Conservation (phyloP, 352 stramenopile species). For the Pythium myriotylum region DNA sequence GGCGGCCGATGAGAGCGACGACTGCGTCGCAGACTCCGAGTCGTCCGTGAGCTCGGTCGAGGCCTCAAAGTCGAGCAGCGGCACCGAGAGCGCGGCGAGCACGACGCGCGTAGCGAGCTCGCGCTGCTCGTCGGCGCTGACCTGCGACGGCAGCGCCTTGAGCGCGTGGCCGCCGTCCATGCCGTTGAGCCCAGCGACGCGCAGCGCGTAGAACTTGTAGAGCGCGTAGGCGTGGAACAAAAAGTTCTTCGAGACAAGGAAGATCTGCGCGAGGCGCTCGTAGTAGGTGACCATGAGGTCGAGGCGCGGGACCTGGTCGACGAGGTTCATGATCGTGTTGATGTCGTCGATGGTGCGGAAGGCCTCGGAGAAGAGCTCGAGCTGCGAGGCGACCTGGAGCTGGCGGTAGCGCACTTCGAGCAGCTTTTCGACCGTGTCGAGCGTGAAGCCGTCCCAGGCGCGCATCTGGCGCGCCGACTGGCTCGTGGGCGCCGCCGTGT, state of each 20-base stretch:
- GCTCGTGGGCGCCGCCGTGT: constrained; percentile 69
- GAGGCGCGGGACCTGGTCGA: constrained; percentile 90
- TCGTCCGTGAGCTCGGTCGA: constrained; percentile 51
- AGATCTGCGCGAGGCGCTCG: constrained; percentile 97
- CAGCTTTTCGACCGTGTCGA: constrained; percentile 95
- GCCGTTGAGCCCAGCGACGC: constrained; percentile 85
- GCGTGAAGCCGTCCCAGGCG: constrained; percentile 96
- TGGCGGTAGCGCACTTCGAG: constrained; percentile 97
- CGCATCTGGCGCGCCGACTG: constrained; percentile 87
- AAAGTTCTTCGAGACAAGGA: constrained; percentile 97
- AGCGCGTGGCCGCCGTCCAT: constrained; percentile 46
- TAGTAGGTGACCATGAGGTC: constrained; percentile 98
- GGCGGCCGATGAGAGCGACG: constrained; percentile 48
- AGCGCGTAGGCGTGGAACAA: constrained; percentile 97
- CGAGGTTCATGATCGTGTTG: constrained; percentile 95
- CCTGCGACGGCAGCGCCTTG: constrained; percentile 42
- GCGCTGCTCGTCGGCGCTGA: constrained; percentile 80
- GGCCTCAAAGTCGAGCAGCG: constrained; percentile 68
- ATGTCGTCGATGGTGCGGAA: constrained; percentile 99
- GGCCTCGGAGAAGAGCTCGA: constrained; percentile 97
- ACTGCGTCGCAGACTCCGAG: constrained; percentile 61
- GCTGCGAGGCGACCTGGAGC: constrained; percentile 93
- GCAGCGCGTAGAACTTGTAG: constrained; percentile 95
- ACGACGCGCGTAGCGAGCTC: constrained; percentile 91
- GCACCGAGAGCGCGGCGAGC: constrained; percentile 94